Evolutionary conservation across 768 basidiomycete genomes (phyloP).

Genomic region (Polyporus arcularius): DNA sequence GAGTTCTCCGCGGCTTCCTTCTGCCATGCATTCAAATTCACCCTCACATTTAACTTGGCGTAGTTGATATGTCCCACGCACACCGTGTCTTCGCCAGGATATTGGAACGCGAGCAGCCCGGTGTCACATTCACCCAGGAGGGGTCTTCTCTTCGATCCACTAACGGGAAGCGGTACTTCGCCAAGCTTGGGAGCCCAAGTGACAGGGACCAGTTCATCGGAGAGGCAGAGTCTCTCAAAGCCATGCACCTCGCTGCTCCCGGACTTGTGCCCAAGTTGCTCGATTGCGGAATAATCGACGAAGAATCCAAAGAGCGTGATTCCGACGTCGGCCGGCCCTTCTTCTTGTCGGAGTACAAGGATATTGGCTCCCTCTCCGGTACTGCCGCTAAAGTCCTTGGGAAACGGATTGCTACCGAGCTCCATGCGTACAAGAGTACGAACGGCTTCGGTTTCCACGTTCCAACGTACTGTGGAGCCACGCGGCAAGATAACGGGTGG

Average conservation of each 20-base stretch:
- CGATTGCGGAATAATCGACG: conserved; percentile 43
- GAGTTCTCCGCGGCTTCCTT: not conserved
- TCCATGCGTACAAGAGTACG: conserved; percentile 57
- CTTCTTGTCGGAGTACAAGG: conserved; percentile 77
- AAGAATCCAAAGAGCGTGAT: conserved; percentile 28
- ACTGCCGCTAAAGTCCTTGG: conserved; percentile 53
- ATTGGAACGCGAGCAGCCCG: conserved; percentile 52
- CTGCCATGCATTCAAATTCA: not conserved
- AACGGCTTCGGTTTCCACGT: conserved; percentile 69
- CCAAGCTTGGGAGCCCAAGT: conserved; percentile 52
- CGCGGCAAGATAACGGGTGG: conserved; percentile 73
- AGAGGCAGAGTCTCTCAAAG: conserved; percentile 68
- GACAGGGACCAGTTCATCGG: conserved; percentile 69
- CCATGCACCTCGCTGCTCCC: conserved; percentile 65
- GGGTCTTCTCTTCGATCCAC: conserved; percentile 57
- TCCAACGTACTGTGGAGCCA: conserved; percentile 78
- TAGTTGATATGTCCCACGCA: not conserved
- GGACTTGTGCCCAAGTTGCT: conserved; percentile 63
- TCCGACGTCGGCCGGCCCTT: conserved; percentile 47
- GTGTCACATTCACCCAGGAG: conserved; percentile 45
- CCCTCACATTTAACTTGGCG: too few relatives aligned
- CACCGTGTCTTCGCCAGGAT: conserved; percentile 40
- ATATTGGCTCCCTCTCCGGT: conserved; percentile 49
- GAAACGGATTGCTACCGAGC: conserved; percentile 61
- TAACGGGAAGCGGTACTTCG: conserved; percentile 58